Evolutionary conservation across 1,284 basidiomycete genomes (phyloP).

Genomic region (Heterobasidion parviporum): DNA sequence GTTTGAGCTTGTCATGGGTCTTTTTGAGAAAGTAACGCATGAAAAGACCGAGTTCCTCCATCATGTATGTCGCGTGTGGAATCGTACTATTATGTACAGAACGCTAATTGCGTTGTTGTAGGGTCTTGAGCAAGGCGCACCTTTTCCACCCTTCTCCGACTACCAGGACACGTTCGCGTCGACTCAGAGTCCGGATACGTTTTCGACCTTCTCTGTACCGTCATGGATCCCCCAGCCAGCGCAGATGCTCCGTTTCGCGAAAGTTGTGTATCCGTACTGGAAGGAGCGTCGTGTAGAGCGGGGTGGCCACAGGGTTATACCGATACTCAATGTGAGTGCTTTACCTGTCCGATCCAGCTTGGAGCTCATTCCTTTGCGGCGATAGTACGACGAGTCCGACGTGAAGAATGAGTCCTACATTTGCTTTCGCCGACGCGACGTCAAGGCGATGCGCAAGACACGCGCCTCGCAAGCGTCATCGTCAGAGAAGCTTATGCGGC

Average conservation of each 20-base stretch:
- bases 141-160: conserved; percentile 73
- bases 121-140: conserved; percentile 55
- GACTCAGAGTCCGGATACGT: conserved; percentile 47
- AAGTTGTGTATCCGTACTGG: conserved; percentile 76
- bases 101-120: conserved; percentile 16
- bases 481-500: conserved; percentile 78
- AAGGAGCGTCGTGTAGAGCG: conserved; percentile 68
- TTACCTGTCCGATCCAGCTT: neutral
- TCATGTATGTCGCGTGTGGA: conserved; percentile 47
- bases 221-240: conserved; percentile 50
- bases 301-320: conserved; percentile 73
- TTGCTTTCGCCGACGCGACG: conserved; percentile 94
- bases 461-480: conserved; percentile 84
- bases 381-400: conserved; percentile 86
- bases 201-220: conserved; percentile 57
- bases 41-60: conserved; percentile 90
- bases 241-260: conserved; percentile 55
- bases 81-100: neutral
- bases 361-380: neutral
- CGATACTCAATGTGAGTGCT: conserved; percentile 63
- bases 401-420: conserved; percentile 91
- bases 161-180: conserved; percentile 67
- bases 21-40: conserved; percentile 89
- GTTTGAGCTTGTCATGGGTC: conserved; percentile 92
- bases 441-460: conserved; percentile 92